phyloP scores from a whole-genome alignment of 148 eudicot genomes.

The Spergularia marina region DNA sequence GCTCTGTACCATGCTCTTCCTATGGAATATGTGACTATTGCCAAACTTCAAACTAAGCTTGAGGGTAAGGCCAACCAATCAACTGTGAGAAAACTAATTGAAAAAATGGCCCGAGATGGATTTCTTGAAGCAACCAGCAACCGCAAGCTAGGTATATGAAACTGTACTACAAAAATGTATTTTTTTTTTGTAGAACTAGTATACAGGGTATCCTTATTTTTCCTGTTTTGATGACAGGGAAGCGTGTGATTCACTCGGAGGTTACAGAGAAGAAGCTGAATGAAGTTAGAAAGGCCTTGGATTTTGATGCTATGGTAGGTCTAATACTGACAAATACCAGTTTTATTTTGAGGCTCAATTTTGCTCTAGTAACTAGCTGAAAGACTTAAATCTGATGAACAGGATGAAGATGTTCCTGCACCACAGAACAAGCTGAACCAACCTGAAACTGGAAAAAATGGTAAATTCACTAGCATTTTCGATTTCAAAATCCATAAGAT shows the following conservation, averaged over 20 bases:
- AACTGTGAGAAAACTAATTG: conserved; percentile 68
- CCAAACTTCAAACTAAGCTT: conserved; percentile 81
- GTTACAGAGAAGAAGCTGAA: conserved; percentile 64
- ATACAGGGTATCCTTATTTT: background rate
- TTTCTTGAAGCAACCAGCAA: conserved; percentile 68
- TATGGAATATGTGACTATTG: conserved; percentile 60
- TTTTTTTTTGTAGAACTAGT: conserved; percentile 3
- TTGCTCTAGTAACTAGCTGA: background rate
- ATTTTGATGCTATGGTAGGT: conserved; percentile 59
- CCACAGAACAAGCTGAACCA: conserved; percentile 37
- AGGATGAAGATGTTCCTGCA: conserved; percentile 58
- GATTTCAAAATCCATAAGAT: background rate
- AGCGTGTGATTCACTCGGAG: conserved; percentile 87
- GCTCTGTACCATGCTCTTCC: conserved; percentile 89
- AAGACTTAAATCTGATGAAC: conserved; percentile 18
- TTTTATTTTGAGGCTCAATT: background rate
- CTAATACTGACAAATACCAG: conserved; percentile 14
- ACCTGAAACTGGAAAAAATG: conserved; percentile 34
- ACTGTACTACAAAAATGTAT: background rate
- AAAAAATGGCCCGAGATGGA: conserved; percentile 83
- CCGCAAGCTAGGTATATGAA: conserved; percentile 72
- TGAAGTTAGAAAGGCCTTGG: conserved; percentile 67
- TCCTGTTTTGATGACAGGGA: conserved; percentile 46
- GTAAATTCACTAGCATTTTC: conserved; percentile 27
- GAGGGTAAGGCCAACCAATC: conserved; percentile 65